Percentiles rank a stretch among this genome's conserved stretches.
Evolutionary conservation across 768 basidiomycete species (phyloP).

Genomic region (Tulasnella sp.): DNA sequence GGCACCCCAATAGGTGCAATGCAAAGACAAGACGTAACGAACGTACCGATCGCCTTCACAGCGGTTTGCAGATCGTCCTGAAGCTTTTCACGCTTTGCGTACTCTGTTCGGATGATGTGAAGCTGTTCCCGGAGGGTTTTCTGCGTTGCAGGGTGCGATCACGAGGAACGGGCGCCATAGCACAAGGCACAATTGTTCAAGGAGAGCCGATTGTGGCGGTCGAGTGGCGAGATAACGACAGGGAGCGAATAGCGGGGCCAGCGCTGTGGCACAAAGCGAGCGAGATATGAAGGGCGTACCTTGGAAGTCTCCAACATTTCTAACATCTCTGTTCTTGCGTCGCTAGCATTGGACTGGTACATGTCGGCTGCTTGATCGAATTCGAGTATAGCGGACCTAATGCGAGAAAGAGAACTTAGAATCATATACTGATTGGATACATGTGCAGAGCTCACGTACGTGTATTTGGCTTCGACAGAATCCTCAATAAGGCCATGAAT

Average conservation of each 20-base stretch:
- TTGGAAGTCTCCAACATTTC: constrained; percentile 4
- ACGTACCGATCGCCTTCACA: background rate
- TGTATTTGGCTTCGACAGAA: constrained; percentile 3
- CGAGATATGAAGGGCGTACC: background rate
- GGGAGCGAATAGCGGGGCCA: background rate
- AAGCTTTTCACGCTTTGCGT: background rate
- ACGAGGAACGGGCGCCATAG: background rate
- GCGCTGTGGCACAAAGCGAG: background rate
- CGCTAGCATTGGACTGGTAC: background rate
- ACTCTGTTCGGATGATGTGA: background rate
- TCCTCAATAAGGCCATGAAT: constrained; percentile 8
- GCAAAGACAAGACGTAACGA: background rate
- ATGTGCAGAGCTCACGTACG: background rate
- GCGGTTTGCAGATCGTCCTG: background rate
- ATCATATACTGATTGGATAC: background rate
- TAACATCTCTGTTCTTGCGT: background rate
- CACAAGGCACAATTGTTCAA: background rate
- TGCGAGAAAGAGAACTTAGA: background rate
- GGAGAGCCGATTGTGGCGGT: background rate
- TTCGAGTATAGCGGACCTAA: background rate
- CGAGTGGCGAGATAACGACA: background rate
- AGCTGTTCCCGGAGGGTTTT: background rate
- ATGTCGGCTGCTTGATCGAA: constrained; percentile 10
- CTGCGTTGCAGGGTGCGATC: background rate
- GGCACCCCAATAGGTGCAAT: too few relatives aligned